Evolutionary conservation across 441 rosid species (phyloP).

Genomic region (Sinapis alba): DNA sequence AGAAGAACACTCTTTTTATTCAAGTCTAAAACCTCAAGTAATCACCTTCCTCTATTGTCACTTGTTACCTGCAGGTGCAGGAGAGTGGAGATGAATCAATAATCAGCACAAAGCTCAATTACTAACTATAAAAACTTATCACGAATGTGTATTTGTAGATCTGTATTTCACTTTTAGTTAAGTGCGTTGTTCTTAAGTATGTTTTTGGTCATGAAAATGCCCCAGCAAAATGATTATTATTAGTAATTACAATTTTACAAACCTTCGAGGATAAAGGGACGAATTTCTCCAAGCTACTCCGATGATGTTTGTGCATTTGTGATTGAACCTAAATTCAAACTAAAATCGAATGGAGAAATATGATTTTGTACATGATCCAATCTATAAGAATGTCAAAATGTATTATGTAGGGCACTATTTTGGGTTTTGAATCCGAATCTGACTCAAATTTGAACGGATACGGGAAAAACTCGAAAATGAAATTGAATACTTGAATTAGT

Average conservation of each 20-base stretch:
- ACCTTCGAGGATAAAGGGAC: slow-evolving; percentile 92
- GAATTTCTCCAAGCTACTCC: slow-evolving; percentile 37
- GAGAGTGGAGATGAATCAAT: slow-evolving; percentile 20
- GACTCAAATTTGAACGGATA: too few species aligned
- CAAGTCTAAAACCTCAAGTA: slow-evolving; percentile 17
- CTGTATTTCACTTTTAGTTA: slow-evolving; percentile 25
- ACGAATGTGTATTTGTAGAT: neutral
- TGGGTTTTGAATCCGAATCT: too few species aligned
- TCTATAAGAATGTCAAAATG: too few species aligned
- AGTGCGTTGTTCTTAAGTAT: slow-evolving; percentile 1
- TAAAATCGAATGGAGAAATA: too few species aligned
- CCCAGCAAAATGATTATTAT: too few species aligned
- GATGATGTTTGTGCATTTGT: slow-evolving; percentile 15
- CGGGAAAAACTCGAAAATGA: too few species aligned
- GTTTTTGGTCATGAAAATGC: neutral
- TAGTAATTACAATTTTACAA: too few species aligned
- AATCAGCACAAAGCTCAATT: slow-evolving; percentile 12
- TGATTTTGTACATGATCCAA: too few species aligned
- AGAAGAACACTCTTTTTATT: slow-evolving; percentile 22
- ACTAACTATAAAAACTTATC: neutral
- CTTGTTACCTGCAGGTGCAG: slow-evolving; percentile 35
- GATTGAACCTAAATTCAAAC: too few species aligned
- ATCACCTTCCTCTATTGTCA: slow-evolving; percentile 16
- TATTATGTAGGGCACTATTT: too few species aligned
- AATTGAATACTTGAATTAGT: too few species aligned